These are phyloP conservation scores for Citrullus mucosospermus DNA, from an alignment of 306 rosid species.

Conservation along the genomic window DNA sequence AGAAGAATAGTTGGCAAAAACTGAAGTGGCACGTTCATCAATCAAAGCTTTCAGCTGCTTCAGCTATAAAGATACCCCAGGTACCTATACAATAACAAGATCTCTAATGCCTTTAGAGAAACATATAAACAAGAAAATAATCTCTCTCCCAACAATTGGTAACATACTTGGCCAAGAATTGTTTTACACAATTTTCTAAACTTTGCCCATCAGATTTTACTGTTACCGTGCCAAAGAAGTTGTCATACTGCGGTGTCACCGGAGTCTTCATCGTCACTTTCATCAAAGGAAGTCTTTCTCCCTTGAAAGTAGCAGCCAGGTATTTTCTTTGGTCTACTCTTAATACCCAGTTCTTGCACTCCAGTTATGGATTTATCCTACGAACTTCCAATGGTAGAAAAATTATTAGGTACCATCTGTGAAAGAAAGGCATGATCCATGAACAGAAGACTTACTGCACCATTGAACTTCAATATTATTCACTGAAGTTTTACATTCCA, in stretches of 20 bases:
- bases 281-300: slow-evolving; percentile 62
- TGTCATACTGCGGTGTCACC: slow-evolving; percentile 18
- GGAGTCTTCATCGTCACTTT: slow-evolving; percentile 56
- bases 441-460: not conserved
- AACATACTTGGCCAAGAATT: no score
- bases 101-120: no score
- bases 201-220: no score
- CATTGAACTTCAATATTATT: no score
- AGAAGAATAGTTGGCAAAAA: slow-evolving; percentile 43
- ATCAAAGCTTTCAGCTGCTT: slow-evolving; percentile 62
- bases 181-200: no score
- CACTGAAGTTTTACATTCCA: no score
- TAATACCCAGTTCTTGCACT: slow-evolving; percentile 85
- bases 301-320: slow-evolving; percentile 37
- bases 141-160: no score
- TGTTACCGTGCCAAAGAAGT: not conserved
- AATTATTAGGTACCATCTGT: not conserved
- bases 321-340: slow-evolving; percentile 18
- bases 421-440: not conserved
- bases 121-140: no score
- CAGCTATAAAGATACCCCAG: slow-evolving; percentile 70
- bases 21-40: slow-evolving; percentile 47
- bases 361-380: slow-evolving; percentile 86
- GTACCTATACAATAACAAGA: slow-evolving; percentile 3
- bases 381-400: not conserved